Evolutionary conservation across 768 basidiomycete genomes (phyloP).

Genomic region (Polyporus arcularius): DNA sequence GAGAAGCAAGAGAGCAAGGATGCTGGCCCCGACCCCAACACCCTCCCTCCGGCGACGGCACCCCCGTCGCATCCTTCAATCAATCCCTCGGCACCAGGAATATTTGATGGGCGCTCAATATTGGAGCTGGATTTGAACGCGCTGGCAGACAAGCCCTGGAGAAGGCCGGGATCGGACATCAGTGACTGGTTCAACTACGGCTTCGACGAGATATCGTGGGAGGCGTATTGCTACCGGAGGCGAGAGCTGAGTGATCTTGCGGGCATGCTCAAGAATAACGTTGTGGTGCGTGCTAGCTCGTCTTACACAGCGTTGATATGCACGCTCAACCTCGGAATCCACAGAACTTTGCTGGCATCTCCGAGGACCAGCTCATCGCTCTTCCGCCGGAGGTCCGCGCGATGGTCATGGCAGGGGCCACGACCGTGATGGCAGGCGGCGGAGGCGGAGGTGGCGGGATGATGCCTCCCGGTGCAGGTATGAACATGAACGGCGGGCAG

Average conservation of each 20-base stretch:
- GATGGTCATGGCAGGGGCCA: conserved; percentile 85
- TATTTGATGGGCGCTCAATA: conserved; percentile 74
- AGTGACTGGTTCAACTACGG: conserved; percentile 99
- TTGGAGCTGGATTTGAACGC: conserved; percentile 81
- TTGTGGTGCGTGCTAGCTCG: conserved; percentile 57
- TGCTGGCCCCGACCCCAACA: conserved; percentile 58
- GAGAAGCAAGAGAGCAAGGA: conserved; percentile 21
- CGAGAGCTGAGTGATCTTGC: conserved; percentile 80
- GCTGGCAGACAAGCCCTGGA: conserved; percentile 85
- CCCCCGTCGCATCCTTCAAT: conserved; percentile 81
- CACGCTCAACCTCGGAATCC: background rate
- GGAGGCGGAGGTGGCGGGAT: conserved; percentile 43
- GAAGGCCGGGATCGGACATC: conserved; percentile 87
- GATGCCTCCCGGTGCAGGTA: conserved; percentile 30
- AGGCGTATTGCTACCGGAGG: conserved; percentile 85
- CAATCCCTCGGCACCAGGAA: conserved; percentile 65
- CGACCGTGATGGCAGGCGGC: conserved; percentile 68
- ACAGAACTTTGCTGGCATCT: conserved; percentile 81
- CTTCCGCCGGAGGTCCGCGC: conserved; percentile 81
- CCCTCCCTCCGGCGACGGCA: conserved; percentile 65
- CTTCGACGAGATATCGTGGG: conserved; percentile 96
- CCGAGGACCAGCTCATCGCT: conserved; percentile 75
- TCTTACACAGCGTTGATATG: background rate
- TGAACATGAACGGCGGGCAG: conserved; percentile 36
- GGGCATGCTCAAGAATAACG: conserved; percentile 77